phyloP scores from a whole-genome alignment of 495 filamentous ascomycete genomes.

The Podospora conica region DNA sequence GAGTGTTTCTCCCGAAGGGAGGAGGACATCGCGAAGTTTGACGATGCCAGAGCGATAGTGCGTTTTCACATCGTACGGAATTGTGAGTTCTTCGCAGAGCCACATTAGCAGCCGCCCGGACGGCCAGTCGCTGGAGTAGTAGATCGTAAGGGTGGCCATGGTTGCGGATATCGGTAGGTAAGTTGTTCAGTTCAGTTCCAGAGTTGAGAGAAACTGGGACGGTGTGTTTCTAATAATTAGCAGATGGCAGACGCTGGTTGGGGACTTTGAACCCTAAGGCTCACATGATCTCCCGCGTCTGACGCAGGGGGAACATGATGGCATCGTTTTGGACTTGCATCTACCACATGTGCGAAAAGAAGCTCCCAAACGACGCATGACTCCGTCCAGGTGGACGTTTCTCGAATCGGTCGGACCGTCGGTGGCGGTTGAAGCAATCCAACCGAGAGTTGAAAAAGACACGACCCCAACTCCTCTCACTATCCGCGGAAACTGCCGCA shows the following conservation, averaged over 20 bases:
- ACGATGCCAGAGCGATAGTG: conserved; percentile 48
- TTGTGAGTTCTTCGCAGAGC: conserved; percentile 56
- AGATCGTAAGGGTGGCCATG: conserved; percentile 44
- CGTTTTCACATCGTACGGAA: conserved; percentile 46
- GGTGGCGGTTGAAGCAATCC: too few relatives aligned
- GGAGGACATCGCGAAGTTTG: conserved; percentile 50
- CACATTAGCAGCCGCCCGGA: conserved; percentile 56
- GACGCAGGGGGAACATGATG: too few relatives aligned
- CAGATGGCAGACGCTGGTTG: neutral
- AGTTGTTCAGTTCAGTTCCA: neutral
- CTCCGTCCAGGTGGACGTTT: too few relatives aligned
- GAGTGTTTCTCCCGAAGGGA: conserved; percentile 36
- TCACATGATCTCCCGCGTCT: too few relatives aligned
- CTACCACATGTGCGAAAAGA: too few relatives aligned
- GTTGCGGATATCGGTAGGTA: neutral
- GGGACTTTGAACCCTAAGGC: neutral
- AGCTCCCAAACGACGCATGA: too few relatives aligned
- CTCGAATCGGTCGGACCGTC: too few relatives aligned
- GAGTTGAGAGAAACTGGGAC: neutral
- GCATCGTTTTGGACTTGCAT: too few relatives aligned
- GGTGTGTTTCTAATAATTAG: neutral
- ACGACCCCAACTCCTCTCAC: neutral
- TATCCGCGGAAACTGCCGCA: neutral
- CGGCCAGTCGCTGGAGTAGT: conserved; percentile 52
- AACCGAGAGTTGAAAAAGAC: too few relatives aligned